phyloP scores from a whole-genome alignment of 1,284 basidiomycete species.

The Mycocalia duriaeana region DNA sequence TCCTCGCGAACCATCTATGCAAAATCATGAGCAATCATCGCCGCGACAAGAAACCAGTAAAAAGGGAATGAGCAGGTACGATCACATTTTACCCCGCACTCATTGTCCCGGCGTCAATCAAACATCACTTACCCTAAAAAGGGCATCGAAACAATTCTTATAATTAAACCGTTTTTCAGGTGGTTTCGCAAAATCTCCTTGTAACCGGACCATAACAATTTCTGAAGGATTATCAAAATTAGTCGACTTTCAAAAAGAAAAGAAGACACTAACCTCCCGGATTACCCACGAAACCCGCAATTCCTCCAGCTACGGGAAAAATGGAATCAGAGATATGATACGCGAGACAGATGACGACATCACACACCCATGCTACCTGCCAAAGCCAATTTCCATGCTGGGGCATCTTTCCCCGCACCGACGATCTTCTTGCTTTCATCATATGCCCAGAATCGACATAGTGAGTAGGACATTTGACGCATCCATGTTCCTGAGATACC shows the following conservation, averaged over 20 bases:
- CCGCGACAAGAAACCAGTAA: background rate
- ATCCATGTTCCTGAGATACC: conserved; percentile 87
- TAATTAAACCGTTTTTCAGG: conserved; percentile 83
- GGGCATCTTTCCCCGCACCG: conserved; percentile 62
- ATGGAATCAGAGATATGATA: conserved; percentile 6
- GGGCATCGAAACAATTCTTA: conserved; percentile 80
- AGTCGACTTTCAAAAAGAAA: background rate
- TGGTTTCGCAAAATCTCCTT: conserved; percentile 84
- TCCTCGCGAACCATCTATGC: conserved; percentile 80
- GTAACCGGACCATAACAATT: conserved; percentile 82
- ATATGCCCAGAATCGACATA: conserved; percentile 91
- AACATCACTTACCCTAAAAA: conserved; percentile 59
- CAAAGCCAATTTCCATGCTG: conserved; percentile 76
- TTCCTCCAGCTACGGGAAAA: conserved; percentile 56
- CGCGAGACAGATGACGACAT: conserved; percentile 1
- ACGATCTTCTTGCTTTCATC: conserved; percentile 84
- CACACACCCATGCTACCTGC: conserved; percentile 79
- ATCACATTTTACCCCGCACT: conserved; percentile 8
- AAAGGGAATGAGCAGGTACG: background rate
- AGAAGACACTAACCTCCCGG: conserved; percentile 63
- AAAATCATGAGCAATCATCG: background rate
- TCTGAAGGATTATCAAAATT: conserved; percentile 37
- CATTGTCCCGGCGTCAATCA: conserved; percentile 2
- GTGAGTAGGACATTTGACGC: conserved; percentile 89
- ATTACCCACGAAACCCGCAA: conserved; percentile 82